These are phyloP conservation scores for Fraxinus pennsylvanica DNA, from an alignment of 257 asterid species.

Conservation along the genomic window DNA sequence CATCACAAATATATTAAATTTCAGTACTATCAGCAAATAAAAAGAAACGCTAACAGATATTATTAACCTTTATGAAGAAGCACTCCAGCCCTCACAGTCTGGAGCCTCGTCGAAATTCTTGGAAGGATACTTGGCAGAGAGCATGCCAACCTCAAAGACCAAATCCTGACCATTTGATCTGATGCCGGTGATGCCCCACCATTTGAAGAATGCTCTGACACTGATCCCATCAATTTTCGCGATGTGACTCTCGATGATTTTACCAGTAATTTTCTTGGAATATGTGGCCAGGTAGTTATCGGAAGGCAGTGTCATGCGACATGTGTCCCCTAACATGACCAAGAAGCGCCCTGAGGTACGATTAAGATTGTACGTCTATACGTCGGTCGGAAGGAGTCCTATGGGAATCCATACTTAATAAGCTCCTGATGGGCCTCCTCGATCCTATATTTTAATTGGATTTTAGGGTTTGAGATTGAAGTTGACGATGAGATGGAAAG, in stretches of 20 bases:
- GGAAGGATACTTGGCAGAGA: too few species aligned
- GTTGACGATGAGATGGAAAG: slow-evolving; percentile 11
- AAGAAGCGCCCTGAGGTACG: slow-evolving; percentile 50
- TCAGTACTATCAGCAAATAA: too few species aligned
- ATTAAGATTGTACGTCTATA: slow-evolving; percentile 40
- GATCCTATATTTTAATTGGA: slow-evolving; percentile 2
- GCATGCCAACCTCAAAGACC: too few species aligned
- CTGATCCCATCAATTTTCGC: slow-evolving; percentile 83
- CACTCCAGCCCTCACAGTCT: too few species aligned
- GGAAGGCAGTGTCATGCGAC: slow-evolving; percentile 83
- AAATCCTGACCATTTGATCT: slow-evolving; percentile 1
- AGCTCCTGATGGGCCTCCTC: slow-evolving; percentile 56
- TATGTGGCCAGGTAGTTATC: slow-evolving; percentile 86
- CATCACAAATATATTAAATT: too few species aligned
- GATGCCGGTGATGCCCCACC: slow-evolving; percentile 97
- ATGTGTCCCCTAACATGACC: slow-evolving; percentile 45
- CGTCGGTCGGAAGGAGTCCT: slow-evolving; percentile 65
- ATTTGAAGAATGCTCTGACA: slow-evolving; percentile 86
- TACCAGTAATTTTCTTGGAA: slow-evolving; percentile 66
- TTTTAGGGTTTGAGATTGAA: neutral
- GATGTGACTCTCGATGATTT: slow-evolving; percentile 68
- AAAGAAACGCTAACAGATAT: too few species aligned
- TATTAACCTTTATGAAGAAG: too few species aligned
- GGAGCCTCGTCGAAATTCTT: too few species aligned
- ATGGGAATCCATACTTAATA: slow-evolving; percentile 67